Conservation (phyloP, 1,139 yeast genomes). For the Candida gigantensis region DNA sequence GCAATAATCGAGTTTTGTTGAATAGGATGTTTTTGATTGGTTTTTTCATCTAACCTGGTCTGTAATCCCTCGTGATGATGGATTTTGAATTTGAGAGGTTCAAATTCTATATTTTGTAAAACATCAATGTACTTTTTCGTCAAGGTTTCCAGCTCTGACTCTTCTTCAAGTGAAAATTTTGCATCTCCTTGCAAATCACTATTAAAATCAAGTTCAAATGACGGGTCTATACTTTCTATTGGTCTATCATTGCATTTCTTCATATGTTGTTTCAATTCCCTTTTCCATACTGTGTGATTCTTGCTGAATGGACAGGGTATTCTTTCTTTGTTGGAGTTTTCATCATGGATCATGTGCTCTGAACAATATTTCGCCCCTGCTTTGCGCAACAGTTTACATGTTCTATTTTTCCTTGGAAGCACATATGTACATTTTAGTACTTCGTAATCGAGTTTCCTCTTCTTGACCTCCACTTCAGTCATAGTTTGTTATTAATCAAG, state of each 20-base stretch:
- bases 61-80: slow-evolving; percentile 33
- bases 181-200: slow-evolving; percentile 2
- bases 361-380: slow-evolving; percentile 56
- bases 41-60: slow-evolving; percentile 45
- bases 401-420: slow-evolving; percentile 49
- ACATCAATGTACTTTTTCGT: slow-evolving; percentile 30
- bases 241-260: slow-evolving; percentile 58
- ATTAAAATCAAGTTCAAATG: slow-evolving; percentile 49
- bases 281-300: slow-evolving; percentile 69
- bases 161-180: slow-evolving; percentile 19
- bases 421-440: slow-evolving; percentile 41
- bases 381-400: slow-evolving; percentile 64
- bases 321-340: slow-evolving; percentile 32
- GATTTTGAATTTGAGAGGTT: slow-evolving; percentile 12
- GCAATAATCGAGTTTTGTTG: slow-evolving; percentile 85
- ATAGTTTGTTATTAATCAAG: too few species aligned
- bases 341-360: slow-evolving; percentile 49
- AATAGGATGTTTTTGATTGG: slow-evolving; percentile 70
- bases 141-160: slow-evolving; percentile 18
- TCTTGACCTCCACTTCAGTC: slow-evolving; percentile 15
- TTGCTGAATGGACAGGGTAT: slow-evolving; percentile 80
- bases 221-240: slow-evolving; percentile 32
- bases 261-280: slow-evolving; percentile 57
- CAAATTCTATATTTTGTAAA: slow-evolving; percentile 22
- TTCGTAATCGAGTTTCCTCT: slow-evolving; percentile 16